Evolutionary conservation across 306 rosid species (phyloP).

Genomic region (Psophocarpus tetragonolobus): DNA sequence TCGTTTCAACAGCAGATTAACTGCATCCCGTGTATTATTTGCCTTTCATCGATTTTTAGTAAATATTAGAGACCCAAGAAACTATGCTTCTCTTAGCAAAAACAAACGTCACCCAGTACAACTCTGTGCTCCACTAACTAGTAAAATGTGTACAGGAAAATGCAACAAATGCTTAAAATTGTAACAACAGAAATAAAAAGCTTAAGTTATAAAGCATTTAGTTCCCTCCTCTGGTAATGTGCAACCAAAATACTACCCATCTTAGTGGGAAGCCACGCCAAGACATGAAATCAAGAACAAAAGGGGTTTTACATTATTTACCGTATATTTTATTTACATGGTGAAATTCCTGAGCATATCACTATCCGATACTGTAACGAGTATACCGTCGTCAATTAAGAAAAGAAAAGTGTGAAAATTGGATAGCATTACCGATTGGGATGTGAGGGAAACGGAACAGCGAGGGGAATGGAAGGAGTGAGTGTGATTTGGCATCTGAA

Average conservation of each 20-base stretch:
- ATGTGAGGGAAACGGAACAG: slow-evolving; percentile 17
- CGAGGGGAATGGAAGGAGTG: slow-evolving; percentile 14
- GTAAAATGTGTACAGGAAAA: neutral
- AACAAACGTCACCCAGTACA: neutral
- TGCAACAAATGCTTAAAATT: neutral
- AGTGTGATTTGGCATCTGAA: neutral
- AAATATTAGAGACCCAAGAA: too few relatives aligned
- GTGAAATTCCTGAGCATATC: neutral
- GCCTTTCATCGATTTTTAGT: too few relatives aligned
- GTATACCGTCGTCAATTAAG: neutral
- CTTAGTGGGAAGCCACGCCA: neutral
- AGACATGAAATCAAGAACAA: neutral
- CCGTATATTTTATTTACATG: neutral
- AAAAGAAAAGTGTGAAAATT: neutral
- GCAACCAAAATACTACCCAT: neutral
- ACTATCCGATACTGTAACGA: neutral
- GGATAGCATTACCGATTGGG: slow-evolving; percentile 25
- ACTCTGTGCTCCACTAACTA: neutral
- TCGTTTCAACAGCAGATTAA: neutral
- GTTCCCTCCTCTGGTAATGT: neutral
- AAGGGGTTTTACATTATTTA: neutral
- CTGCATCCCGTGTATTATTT: too few relatives aligned
- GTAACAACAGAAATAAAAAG: neutral
- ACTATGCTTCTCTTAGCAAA: too few relatives aligned
- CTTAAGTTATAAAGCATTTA: neutral